Evolutionary conservation across 2,329 filamentous ascomycete species (phyloP), one percentile per base, ranked within the genome.

Genomic region (Sporothrix dimorphospora): DNA sequence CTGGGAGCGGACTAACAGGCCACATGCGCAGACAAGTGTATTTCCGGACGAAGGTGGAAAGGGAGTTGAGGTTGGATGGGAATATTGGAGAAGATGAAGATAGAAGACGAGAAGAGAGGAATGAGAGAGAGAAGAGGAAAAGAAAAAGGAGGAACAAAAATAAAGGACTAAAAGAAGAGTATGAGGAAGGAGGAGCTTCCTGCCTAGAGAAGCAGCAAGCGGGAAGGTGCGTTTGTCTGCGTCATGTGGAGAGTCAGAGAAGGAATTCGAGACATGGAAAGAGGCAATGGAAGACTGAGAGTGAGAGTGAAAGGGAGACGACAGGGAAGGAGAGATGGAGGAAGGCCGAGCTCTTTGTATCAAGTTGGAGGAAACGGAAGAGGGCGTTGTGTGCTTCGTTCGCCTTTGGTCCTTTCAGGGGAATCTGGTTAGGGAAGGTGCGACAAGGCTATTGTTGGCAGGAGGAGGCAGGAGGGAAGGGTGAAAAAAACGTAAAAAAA

Each of bases 361-460:
- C 66, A 71, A 61, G 21, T 40, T 34, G 53, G 21, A 63, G 65
- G 27, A 69, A 67, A 69, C 63, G 45, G 45, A 49, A 9, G 63
- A 34, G 19, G 27, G 63, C 24, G 34, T 14, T 47, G 47, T 66
- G 21, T 42, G 68, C 34, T 71, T 40, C n/a, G n/a, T n/a, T n/a
- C n/a, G n/a, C n/a, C 30, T 40, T 16, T 9, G 4, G 16, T 57
- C 30, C 27, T 42, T 45, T 53, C 27, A 51, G 11, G 45, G 57
- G 51, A 55, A 57, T 24, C 63, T 69, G 27, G 63, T 30, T 57
- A 51, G 40, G 42, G 63, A 70, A 66, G 71, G 71, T 70, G 67
- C 24, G 71, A 72, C 55, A 38, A 69, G 71, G 66, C 71, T 69
- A 51, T 65, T 55, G 45, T 42, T 38, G 30, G 63, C 38, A n/a